Base-by-base conservation (phyloP, 371 early-diverging fungal species). In the Fennellomyces sp. region DNA sequence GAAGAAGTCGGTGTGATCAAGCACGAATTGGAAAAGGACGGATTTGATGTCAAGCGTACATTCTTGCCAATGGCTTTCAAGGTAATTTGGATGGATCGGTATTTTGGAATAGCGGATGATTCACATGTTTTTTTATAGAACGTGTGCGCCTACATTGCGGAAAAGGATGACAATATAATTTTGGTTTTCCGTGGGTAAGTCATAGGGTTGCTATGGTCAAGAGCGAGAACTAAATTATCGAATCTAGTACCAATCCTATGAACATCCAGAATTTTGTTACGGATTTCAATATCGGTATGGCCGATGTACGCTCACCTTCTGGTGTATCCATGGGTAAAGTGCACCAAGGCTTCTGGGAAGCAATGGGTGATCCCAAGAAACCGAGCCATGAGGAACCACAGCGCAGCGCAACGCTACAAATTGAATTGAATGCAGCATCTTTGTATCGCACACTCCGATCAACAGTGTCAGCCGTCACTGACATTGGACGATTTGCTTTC, bases 211-310 rank as follows among this genome's bases (percentile, higher is more conserved):
- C 12, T 23, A 7, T 30, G 23, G 21, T 21, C 28, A 33, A 33
- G 12, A 33, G 12, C 7, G 35, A 38, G 36, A 3, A 15, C 2
- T 2, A 11, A 6, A 5, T 45, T 45, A 15, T 19, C 45, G 21
- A 10, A 5, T 11, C 11, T 61, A 78, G 86, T 25, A 83, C 86
- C 8, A 84, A 84, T 56, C 86, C 86, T 11, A 53, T 86, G 28
- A 86, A 86, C 62, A 82, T 86, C 15, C 83, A 83, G 52, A 82
- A 86, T 30, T 84, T 82, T 55, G 64, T 84, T 52, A 86, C 86
- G 15, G 82, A 86, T 50, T 56, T 84, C 21, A 78, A 82, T 21
- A 68, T 78, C 11, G 64, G 64, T 0, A 76, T 84, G 72, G 71
- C 76, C 6, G 60, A 75, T n/a, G 65, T 82, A 8, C 65, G 78